phyloP scores from a whole-genome alignment of 805 yeast genomes.

The Wickerhamomyces strasburgensis region DNA sequence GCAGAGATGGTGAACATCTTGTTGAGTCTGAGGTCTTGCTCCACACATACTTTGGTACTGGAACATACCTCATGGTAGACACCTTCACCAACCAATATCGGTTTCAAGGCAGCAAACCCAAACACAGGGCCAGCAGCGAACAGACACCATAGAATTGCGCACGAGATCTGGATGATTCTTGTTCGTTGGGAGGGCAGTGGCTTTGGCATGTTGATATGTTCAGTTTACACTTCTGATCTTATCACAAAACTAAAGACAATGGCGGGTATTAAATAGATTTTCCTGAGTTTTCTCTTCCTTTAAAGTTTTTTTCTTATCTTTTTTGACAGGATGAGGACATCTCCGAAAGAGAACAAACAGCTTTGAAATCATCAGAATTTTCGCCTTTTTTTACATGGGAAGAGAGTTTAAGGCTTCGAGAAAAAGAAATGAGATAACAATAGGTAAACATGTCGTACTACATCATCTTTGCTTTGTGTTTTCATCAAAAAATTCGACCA shows the following conservation, averaged over 20 bases:
- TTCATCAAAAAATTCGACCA: too few relatives aligned
- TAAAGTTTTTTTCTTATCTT: not conserved
- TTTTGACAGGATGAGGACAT: not conserved
- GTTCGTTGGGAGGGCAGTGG: constrained; percentile 7
- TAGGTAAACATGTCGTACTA: too few relatives aligned
- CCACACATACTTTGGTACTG: constrained; percentile 42
- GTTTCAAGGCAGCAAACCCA: constrained; percentile 94
- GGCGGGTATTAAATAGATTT: too few relatives aligned
- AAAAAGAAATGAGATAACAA: too few relatives aligned
- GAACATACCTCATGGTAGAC: constrained; percentile 64
- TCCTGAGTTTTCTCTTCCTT: not conserved
- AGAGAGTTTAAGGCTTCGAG: too few relatives aligned
- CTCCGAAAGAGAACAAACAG: not conserved
- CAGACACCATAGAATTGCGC: constrained; percentile 84
- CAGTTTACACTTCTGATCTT: too few relatives aligned
- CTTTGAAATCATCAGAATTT: too few relatives aligned
- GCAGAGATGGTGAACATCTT: constrained; percentile 83
- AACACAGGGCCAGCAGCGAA: constrained; percentile 91
- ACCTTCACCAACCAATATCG: constrained; percentile 71
- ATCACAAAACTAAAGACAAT: too few relatives aligned
- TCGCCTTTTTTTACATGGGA: too few relatives aligned
- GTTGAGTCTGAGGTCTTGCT: constrained; percentile 81
- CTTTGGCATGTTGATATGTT: not conserved
- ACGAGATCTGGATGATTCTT: constrained; percentile 25
- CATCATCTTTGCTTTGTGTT: too few relatives aligned